These are phyloP conservation scores for Plectosphaerella cucumerina DNA, from an alignment of 2,329 filamentous ascomycete species.

Conservation along the genomic window DNA sequence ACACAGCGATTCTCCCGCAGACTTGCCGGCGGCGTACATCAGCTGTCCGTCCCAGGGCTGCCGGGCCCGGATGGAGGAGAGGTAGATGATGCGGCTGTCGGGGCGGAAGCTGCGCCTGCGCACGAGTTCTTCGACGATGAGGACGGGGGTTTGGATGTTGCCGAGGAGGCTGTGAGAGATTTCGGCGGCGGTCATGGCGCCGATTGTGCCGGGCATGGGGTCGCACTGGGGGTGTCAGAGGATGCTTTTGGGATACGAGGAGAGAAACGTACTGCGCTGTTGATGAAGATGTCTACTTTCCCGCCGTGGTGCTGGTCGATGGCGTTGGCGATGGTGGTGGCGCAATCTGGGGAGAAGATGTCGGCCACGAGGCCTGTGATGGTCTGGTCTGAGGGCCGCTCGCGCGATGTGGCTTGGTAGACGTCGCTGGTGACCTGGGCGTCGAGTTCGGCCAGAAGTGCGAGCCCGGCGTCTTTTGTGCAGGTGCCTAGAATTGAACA, in stretches of 20 bases:
- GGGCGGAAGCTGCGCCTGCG: constrained; percentile 22
- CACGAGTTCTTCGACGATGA: constrained; percentile 29
- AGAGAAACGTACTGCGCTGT: constrained; percentile 16
- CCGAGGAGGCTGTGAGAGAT: constrained; percentile 25
- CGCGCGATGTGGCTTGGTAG: constrained; percentile 12
- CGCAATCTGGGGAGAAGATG: constrained; percentile 22
- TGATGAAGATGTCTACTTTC: constrained; percentile 28
- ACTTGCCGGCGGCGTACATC: constrained; percentile 28
- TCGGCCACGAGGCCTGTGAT: constrained; percentile 23
- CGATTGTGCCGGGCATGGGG: constrained; percentile 20
- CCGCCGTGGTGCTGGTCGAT: constrained; percentile 16
- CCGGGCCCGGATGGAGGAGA: constrained; percentile 25
- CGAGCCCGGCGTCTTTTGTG: constrained; percentile 13
- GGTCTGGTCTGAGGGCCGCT: constrained; percentile 9
- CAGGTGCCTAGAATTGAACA: constrained; percentile 27
- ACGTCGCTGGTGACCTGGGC: constrained; percentile 13
- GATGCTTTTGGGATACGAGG: neutral
- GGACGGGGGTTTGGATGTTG: constrained; percentile 27
- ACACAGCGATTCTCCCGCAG: constrained; percentile 28
- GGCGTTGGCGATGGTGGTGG: constrained; percentile 19
- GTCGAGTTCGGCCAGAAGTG: constrained; percentile 15
- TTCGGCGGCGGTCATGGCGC: constrained; percentile 19
- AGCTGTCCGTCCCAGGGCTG: constrained; percentile 27
- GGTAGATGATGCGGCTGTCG: constrained; percentile 28
- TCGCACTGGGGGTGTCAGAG: constrained; percentile 9